phyloP scores from a whole-genome alignment of 2,329 filamentous ascomycete genomes.

The Scolecobasidium constrictum region DNA sequence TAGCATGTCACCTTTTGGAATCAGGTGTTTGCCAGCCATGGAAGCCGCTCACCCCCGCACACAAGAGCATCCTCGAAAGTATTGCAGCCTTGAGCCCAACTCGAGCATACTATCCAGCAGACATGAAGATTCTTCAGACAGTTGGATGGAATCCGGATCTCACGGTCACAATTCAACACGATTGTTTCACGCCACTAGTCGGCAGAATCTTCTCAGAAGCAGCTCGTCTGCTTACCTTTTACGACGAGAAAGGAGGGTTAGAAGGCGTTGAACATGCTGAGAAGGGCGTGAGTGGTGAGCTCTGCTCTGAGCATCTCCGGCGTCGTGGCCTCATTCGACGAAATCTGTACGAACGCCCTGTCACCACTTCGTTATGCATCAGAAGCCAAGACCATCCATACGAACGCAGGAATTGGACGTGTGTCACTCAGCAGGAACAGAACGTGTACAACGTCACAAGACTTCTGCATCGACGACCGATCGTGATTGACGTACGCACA shows the following conservation, averaged over 20 bases:
- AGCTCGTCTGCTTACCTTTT: not conserved
- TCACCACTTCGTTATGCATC: no score
- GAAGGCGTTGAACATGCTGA: not conserved
- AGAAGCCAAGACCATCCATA: no score
- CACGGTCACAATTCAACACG: slow-evolving; percentile 21
- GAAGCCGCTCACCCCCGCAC: slow-evolving; percentile 10
- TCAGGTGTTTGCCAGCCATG: slow-evolving; percentile 12
- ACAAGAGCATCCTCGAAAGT: slow-evolving; percentile 12
- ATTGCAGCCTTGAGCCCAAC: slow-evolving; percentile 18
- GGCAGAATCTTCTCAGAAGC: not conserved
- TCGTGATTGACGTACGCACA: not conserved
- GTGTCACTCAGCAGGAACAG: no score
- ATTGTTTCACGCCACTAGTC: slow-evolving; percentile 16
- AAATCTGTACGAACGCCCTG: not conserved
- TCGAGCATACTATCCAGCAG: slow-evolving; percentile 18
- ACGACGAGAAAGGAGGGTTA: not conserved
- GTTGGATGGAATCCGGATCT: slow-evolving; percentile 20
- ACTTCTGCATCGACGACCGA: not conserved
- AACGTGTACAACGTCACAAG: not conserved
- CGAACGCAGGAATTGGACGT: no score
- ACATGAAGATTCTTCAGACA: slow-evolving; percentile 19
- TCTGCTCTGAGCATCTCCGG: not conserved
- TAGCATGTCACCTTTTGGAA: slow-evolving; percentile 18
- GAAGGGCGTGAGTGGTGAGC: no score
- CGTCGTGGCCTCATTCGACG: not conserved